Base-by-base conservation (phyloP, 2,329 filamentous ascomycete genomes). In the Hawksworthiomyces lignivorus region DNA sequence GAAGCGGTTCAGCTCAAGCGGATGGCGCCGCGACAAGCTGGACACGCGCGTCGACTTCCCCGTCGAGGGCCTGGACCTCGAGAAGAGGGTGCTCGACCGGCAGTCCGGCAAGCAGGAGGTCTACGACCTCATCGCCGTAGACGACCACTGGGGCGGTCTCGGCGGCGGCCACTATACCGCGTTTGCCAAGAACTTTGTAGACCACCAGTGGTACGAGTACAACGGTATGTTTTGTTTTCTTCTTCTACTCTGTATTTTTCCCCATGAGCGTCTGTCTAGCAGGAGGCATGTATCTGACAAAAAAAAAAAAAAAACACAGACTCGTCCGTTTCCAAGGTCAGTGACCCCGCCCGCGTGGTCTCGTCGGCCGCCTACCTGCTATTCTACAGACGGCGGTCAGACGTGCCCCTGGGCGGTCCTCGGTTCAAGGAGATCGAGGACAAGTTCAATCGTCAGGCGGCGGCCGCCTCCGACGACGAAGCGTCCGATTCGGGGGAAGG, bases 91-190 rank as follows among this genome's bases (percentile, higher is more conserved):
- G 8, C 80, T 90, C 12, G 73, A 88, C 49, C 82, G 81, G 41
- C 85, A 90, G 53, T 79, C 83, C 27, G 86, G 82, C 26, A 94
- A 94, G 63, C 72, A 82, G 46, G 77, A 92, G 56, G 70, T 89
- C 10, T 98, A 96, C 56, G 92, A 98, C 60, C 70, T 98, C 24
- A 92, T 98, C 57, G 92, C 84, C 12, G 88, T 98, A 2, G 92
- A 98, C 62, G 90, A 95, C 58, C 92, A 98, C 62, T 95, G 84
- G 59, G 92, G 92, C 47, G 87, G 88, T 22, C 75, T 98, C 28
- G 88, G 88, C 46, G 92, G 92, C 31, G 92, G 92, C 1, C 92
- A 98, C 62, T 98, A 98, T 65, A 97, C 89, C 17, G 92, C 92
- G 21, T 89, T 82, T 61, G 89, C 88, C 29, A 89, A 87, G 67